These are phyloP conservation scores for Hypoxylon sp. DNA, from an alignment of 2,329 filamentous ascomycete genomes.

Conservation along the genomic window DNA sequence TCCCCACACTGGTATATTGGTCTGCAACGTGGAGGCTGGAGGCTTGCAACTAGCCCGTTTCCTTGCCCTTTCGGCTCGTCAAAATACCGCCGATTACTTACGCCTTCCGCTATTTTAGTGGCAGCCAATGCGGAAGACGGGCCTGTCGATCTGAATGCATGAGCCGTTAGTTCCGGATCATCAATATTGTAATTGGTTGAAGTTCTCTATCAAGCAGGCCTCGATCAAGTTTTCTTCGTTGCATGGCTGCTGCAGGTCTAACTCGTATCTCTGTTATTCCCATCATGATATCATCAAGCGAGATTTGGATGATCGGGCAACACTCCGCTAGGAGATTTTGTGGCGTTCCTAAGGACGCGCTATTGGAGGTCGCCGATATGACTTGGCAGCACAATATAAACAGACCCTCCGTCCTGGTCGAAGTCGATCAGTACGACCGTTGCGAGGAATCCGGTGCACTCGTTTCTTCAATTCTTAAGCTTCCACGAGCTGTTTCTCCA, in stretches of 20 bases:
- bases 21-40: constrained; percentile 31
- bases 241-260: constrained; percentile 38
- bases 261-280: constrained; percentile 28
- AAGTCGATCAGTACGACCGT: background rate
- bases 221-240: constrained; percentile 40
- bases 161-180: constrained; percentile 35
- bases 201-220: constrained; percentile 21
- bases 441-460: constrained; percentile 11
- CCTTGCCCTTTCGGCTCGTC: constrained; percentile 22
- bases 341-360: constrained; percentile 34
- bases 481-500: constrained; percentile 12
- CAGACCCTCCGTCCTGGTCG: constrained; percentile 16
- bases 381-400: constrained; percentile 40
- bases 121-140: constrained; percentile 39
- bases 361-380: constrained; percentile 32
- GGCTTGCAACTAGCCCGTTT: constrained; percentile 27
- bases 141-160: constrained; percentile 44
- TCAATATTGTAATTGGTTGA: constrained; percentile 32
- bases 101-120: constrained; percentile 27
- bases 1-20: constrained; percentile 29
- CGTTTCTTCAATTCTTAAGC: constrained; percentile 25
- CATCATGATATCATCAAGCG: constrained; percentile 44
- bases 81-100: constrained; percentile 34
- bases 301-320: constrained; percentile 37
- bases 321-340: constrained; percentile 26